Percentiles rank a stretch among this genome's conserved stretches.
These are phyloP conservation scores for Blastobotrys serpentis DNA, from an alignment of 1,139 yeast genomes.

Conservation along the genomic window DNA sequence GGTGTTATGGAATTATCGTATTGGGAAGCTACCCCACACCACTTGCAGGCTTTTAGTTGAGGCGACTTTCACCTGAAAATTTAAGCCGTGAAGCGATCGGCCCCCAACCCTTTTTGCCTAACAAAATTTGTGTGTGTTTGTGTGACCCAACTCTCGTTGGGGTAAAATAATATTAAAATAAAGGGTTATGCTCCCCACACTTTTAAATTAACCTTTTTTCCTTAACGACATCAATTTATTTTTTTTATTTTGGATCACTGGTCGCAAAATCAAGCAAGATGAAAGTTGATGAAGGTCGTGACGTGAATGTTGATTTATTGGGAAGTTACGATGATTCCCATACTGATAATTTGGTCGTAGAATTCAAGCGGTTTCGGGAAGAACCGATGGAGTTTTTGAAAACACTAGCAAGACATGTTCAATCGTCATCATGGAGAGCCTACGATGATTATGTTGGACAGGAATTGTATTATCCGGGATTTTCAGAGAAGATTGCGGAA, in stretches of 20 bases:
- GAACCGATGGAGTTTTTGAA: slow-evolving; percentile 37
- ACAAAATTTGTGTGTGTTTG: background rate
- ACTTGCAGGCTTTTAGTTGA: too few relatives aligned
- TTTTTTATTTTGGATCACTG: background rate
- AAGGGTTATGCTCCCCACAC: background rate
- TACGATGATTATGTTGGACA: slow-evolving; percentile 42
- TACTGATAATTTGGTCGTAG: slow-evolving; percentile 27
- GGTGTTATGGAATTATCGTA: background rate
- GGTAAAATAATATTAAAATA: background rate
- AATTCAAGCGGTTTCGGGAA: slow-evolving; percentile 38
- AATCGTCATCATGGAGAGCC: slow-evolving; percentile 42
- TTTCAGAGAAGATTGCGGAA: slow-evolving; percentile 34
- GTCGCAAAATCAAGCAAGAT: background rate
- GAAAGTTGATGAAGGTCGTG: slow-evolving; percentile 3
- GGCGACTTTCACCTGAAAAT: background rate
- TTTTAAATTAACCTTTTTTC: too few relatives aligned
- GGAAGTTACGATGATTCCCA: slow-evolving; percentile 12
- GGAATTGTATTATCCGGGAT: slow-evolving; percentile 37
- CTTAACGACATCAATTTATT: too few relatives aligned
- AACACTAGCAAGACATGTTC: slow-evolving; percentile 34
- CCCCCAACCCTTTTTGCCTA: background rate
- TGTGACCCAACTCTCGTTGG: background rate
- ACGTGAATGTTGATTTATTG: background rate
- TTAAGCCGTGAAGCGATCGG: background rate
- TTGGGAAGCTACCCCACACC: background rate